Conservation (phyloP, 805 yeast genomes). For the Saccharomycopsis babjevae region DNA sequence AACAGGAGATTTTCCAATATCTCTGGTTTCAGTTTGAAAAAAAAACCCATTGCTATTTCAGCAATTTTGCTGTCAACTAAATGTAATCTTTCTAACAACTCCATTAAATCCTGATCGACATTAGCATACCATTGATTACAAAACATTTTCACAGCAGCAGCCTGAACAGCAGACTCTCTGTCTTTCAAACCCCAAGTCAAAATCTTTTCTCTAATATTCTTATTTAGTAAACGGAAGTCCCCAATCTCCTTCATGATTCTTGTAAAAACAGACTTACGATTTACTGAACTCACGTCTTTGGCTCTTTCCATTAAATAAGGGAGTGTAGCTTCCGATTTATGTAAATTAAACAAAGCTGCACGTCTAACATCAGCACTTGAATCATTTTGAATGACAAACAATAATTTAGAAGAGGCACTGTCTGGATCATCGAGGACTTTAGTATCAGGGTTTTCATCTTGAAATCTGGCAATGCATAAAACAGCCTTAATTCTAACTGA, state of each 20-base stretch:
- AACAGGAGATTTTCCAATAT: constrained; percentile 49
- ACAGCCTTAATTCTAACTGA: constrained; percentile 77
- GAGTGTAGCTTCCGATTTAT: constrained; percentile 41
- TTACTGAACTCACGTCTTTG: constrained; percentile 62
- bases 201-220: constrained; percentile 51
- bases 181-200: constrained; percentile 82
- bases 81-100: constrained; percentile 59
- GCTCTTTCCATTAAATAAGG: constrained; percentile 68
- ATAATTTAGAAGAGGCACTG: constrained; percentile 37
- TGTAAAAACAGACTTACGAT: constrained; percentile 64
- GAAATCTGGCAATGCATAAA: constrained; percentile 68
- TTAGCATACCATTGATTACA: constrained; percentile 61
- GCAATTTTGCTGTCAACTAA: constrained; percentile 62
- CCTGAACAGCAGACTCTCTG: constrained; percentile 63
- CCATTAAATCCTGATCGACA: constrained; percentile 59
- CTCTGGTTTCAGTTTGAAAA: constrained; percentile 56
- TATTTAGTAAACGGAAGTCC: constrained; percentile 44
- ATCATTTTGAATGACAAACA: constrained; percentile 59
- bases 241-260: constrained; percentile 59
- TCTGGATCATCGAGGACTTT: constrained; percentile 29
- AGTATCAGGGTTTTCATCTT: constrained; percentile 29
- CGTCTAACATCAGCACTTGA: constrained; percentile 82
- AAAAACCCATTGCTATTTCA: constrained; percentile 50
- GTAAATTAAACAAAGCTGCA: constrained; percentile 66
- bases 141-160: constrained; percentile 64